Percentiles rank a stretch among this genome's conserved stretches.
Conservation (phyloP, 352 stramenopile genomes). For the Pythium sukuiense region DNA sequence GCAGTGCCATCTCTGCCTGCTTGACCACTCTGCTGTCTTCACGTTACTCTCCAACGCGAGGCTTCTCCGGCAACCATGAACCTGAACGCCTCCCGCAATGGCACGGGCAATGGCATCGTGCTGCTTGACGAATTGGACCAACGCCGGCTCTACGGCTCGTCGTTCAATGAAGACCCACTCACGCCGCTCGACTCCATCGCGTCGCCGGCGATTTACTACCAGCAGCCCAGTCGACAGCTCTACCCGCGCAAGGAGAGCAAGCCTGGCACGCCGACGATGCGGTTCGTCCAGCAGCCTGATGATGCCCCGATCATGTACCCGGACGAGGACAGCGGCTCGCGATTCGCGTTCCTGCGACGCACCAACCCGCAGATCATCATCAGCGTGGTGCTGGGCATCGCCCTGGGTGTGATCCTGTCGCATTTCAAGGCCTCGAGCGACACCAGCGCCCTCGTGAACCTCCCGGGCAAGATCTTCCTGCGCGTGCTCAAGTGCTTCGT, state of each 20-base stretch:
- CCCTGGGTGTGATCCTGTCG: conserved; percentile 28
- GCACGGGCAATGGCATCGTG: conserved; percentile 19
- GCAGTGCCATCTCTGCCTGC: too few relatives aligned
- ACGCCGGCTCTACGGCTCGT: conserved; percentile 24
- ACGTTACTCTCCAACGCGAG: neutral
- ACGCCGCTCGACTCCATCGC: conserved; percentile 41
- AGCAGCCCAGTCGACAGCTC: conserved; percentile 23
- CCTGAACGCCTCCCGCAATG: conserved; percentile 5
- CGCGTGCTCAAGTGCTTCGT: conserved; percentile 39
- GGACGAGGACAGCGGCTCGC: conserved; percentile 15
- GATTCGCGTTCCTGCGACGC: conserved; percentile 24
- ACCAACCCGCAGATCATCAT: conserved; percentile 37
- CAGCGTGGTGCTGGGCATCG: conserved; percentile 28
- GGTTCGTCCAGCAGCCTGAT: conserved; percentile 6
- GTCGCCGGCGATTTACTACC: conserved; percentile 42
- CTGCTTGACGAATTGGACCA: conserved; percentile 28
- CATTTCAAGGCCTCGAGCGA: conserved; percentile 23
- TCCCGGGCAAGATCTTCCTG: conserved; percentile 37
- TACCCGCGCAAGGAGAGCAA: conserved; percentile 29
- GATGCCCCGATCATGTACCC: conserved; percentile 21
- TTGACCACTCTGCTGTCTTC: too few relatives aligned
- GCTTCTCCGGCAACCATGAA: neutral
- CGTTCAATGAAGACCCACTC: conserved; percentile 21
- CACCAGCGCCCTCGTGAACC: conserved; percentile 27
- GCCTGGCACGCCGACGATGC: conserved; percentile 1